A percentile compares a stretch with the other conserved stretches of the same genome.
phyloP scores from a whole-genome alignment of 2,329 filamentous ascomycete genomes.

The Fusarium vanettenii region DNA sequence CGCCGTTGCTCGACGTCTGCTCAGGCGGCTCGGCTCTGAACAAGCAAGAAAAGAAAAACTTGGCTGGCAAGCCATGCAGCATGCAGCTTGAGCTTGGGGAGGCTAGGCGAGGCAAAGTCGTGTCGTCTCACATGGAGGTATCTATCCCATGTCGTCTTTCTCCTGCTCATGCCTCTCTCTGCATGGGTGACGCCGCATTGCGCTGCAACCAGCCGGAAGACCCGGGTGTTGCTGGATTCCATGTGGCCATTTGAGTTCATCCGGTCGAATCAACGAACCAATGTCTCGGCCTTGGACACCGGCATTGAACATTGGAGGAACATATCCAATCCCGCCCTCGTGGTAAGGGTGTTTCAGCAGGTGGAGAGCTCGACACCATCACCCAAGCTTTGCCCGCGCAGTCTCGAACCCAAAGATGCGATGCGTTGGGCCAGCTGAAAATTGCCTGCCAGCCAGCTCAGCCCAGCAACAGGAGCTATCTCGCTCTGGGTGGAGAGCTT shows the following conservation, averaged over 20 bases:
- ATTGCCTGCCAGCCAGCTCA: conserved; percentile 1
- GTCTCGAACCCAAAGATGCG: not conserved
- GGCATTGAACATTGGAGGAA: conserved; percentile 4
- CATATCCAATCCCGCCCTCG: not conserved
- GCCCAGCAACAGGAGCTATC: not conserved
- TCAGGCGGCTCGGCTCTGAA: not conserved
- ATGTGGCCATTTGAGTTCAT: conserved; percentile 29
- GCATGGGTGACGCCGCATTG: conserved; percentile 4
- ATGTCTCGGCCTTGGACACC: not conserved
- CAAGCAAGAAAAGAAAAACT: not conserved
- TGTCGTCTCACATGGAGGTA: conserved; percentile 7
- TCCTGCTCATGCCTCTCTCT: not conserved
- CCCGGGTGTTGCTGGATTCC: conserved; percentile 11
- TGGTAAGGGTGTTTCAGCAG: conserved; percentile 6
- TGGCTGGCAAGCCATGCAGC: not conserved
- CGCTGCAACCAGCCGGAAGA: conserved; percentile 18
- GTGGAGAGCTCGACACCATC: conserved; percentile 1
- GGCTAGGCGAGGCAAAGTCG: not conserved
- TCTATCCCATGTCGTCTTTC: not conserved
- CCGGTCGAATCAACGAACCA: conserved; percentile 1
- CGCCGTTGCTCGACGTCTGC: not conserved
- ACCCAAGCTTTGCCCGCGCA: not conserved
- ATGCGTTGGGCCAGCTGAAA: not conserved
- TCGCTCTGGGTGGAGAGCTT: not conserved
- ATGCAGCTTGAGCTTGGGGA: conserved; percentile 5